Conservation (phyloP, 805 yeast genomes). For the Saccharomycopsis sp. region DNA sequence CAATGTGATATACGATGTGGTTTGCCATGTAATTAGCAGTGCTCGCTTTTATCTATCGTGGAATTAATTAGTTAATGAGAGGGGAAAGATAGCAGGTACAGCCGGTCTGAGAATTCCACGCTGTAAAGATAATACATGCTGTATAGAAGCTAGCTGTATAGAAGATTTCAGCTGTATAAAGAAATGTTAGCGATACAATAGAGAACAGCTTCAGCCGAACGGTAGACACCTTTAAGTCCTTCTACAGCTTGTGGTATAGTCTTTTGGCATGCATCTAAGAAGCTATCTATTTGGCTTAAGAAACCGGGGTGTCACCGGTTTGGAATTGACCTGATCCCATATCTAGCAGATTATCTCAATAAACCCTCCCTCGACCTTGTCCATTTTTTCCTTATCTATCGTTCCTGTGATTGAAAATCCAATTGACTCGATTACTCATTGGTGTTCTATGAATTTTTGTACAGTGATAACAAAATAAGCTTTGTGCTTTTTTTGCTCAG, state of each 20-base stretch:
- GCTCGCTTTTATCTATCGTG: too few species aligned
- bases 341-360: not conserved
- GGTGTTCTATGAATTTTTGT: not conserved
- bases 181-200: not conserved
- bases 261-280: not conserved
- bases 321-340: not conserved
- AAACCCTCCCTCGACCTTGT: not conserved
- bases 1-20: not conserved
- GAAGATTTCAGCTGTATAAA: not conserved
- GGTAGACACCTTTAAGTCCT: not conserved
- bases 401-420: not conserved
- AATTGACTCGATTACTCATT: not conserved
- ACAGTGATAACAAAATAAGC: not conserved
- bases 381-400: not conserved
- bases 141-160: not conserved
- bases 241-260: not conserved
- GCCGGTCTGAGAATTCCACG: too few species aligned
- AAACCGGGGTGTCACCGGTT: not conserved
- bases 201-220: not conserved
- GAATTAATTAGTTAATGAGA: too few species aligned
- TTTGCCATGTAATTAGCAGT: too few species aligned
- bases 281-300: not conserved
- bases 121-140: too few species aligned
- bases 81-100: too few species aligned
- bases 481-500: not conserved